Evolutionary conservation across 371 early-diverging fungal genomes (phyloP).

Genomic region (Capillidium heterosporum): DNA sequence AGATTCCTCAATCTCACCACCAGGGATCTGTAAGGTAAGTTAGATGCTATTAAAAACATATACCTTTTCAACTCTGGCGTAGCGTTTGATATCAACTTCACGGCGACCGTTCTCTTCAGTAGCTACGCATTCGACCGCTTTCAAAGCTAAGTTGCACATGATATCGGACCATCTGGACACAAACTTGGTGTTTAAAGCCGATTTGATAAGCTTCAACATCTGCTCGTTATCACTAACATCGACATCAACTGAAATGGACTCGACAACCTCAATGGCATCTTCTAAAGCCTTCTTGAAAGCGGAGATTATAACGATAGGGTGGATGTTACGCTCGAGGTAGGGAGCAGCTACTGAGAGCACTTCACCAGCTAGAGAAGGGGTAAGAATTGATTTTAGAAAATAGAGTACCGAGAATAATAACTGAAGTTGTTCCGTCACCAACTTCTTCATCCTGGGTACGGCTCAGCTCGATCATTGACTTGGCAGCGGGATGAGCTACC

Average conservation of each 20-base stretch:
- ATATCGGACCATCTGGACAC: slow-evolving; percentile 88
- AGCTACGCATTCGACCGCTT: slow-evolving; percentile 86
- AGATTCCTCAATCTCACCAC: slow-evolving; percentile 92
- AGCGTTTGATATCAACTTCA: slow-evolving; percentile 95
- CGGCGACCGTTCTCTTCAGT: slow-evolving; percentile 48
- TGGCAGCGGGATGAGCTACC: slow-evolving; percentile 99
- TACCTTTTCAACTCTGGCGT: slow-evolving; percentile 94
- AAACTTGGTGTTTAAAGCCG: slow-evolving; percentile 95
- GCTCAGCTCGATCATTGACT: slow-evolving; percentile 97
- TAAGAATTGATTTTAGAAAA: background rate
- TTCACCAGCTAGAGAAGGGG: slow-evolving; percentile 66
- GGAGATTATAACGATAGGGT: slow-evolving; percentile 94
- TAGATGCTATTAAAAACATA: background rate
- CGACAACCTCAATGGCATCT: slow-evolving; percentile 69
- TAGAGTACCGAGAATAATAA: slow-evolving; percentile 83
- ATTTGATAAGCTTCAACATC: slow-evolving; percentile 78
- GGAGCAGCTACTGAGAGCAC: slow-evolving; percentile 81
- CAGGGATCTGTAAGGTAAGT: slow-evolving; percentile 62
- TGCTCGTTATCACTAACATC: slow-evolving; percentile 67
- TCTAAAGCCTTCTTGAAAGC: slow-evolving; percentile 87
- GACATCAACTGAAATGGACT: slow-evolving; percentile 66
- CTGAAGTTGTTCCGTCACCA: slow-evolving; percentile 99
- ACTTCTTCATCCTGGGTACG: slow-evolving; percentile 99
- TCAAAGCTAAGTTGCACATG: slow-evolving; percentile 93
- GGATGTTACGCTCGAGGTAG: slow-evolving; percentile 90